These are phyloP conservation scores for Colletotrichum scovillei DNA, from an alignment of 2,329 filamentous ascomycete genomes.

Conservation along the genomic window DNA sequence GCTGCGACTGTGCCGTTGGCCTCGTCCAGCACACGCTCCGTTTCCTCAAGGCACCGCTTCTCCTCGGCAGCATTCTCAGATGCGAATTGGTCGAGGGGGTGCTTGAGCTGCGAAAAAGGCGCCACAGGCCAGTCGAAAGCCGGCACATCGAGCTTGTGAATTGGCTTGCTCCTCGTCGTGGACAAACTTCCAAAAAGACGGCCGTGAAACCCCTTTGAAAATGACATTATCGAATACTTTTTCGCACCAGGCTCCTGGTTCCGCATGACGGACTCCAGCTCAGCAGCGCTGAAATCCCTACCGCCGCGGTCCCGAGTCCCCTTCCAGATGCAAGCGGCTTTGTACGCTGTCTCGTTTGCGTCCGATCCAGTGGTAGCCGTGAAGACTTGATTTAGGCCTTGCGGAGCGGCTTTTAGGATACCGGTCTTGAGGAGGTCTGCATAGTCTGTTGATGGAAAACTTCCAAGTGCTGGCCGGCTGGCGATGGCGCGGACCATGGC, in stretches of 20 bases:
- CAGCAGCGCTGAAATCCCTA: conserved; percentile 78
- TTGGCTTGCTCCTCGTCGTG: conserved; percentile 91
- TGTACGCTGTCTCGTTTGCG: conserved; percentile 94
- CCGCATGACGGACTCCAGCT: conserved; percentile 80
- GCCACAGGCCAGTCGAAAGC: conserved; percentile 96
- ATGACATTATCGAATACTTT: conserved; percentile 84
- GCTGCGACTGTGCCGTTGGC: conserved; percentile 85
- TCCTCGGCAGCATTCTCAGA: conserved; percentile 87
- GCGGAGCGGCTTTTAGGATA: conserved; percentile 84
- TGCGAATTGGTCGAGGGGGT: conserved; percentile 83
- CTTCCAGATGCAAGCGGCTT: conserved; percentile 94
- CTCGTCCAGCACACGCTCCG: conserved; percentile 82
- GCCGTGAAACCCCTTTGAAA: conserved; percentile 90
- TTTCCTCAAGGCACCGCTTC: conserved; percentile 82
- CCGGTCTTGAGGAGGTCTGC: conserved; percentile 81
- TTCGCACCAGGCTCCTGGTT: conserved; percentile 84
- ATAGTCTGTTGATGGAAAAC: conserved; percentile 91
- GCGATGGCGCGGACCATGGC: conserved; percentile 85
- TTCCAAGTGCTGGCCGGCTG: conserved; percentile 89
- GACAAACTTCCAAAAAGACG: conserved; percentile 89
- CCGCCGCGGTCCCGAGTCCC: conserved; percentile 85
- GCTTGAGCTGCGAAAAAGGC: conserved; percentile 87
- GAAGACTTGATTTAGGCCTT: conserved; percentile 88
- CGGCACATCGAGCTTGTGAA: conserved; percentile 95
- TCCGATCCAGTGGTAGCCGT: conserved; percentile 91